A percentile compares a stretch with the other conserved stretches of the same genome.
Conservation (phyloP, 768 basidiomycete species). For the Suillus placidus region DNA sequence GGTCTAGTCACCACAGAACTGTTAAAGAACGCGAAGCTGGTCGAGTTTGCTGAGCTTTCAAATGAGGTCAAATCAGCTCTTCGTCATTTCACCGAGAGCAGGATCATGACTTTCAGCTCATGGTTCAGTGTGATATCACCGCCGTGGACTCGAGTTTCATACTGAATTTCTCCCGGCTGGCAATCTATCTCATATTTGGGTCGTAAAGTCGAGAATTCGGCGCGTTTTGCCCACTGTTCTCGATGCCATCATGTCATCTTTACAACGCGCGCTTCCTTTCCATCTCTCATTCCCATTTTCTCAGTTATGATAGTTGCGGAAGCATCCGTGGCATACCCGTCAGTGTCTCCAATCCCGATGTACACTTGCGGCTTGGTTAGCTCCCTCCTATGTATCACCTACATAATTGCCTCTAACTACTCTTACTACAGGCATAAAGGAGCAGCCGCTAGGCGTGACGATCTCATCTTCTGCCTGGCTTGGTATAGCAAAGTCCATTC, state of each 20-base stretch:
- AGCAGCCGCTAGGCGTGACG: too few relatives aligned
- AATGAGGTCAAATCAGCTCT: neutral
- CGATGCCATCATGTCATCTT: slow-evolving; percentile 15
- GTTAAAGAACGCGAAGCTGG: neutral
- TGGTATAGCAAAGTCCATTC: too few relatives aligned
- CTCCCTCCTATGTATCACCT: neutral
- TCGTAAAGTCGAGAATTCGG: too few relatives aligned
- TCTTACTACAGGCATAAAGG: neutral
- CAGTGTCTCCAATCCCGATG: neutral
- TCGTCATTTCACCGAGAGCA: neutral
- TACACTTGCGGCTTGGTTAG: neutral
- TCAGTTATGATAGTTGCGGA: slow-evolving; percentile 10
- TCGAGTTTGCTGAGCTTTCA: neutral
- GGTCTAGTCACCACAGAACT: neutral
- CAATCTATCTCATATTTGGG: too few relatives aligned
- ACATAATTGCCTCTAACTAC: neutral
- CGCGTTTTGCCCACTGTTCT: neutral
- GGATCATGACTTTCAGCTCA: slow-evolving; percentile 43
- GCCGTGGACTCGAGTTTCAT: too few relatives aligned
- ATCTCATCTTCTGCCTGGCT: too few relatives aligned
- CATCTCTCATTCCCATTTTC: slow-evolving; percentile 23
- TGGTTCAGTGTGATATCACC: slow-evolving; percentile 56
- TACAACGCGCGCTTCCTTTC: slow-evolving; percentile 26
- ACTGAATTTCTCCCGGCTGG: too few relatives aligned
- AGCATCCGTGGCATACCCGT: slow-evolving; percentile 21